Percentiles rank a stretch among this genome's conserved stretches.
Evolutionary conservation across 352 stramenopile genomes (phyloP).

Genomic region (Globisporangium emineosum): DNA sequence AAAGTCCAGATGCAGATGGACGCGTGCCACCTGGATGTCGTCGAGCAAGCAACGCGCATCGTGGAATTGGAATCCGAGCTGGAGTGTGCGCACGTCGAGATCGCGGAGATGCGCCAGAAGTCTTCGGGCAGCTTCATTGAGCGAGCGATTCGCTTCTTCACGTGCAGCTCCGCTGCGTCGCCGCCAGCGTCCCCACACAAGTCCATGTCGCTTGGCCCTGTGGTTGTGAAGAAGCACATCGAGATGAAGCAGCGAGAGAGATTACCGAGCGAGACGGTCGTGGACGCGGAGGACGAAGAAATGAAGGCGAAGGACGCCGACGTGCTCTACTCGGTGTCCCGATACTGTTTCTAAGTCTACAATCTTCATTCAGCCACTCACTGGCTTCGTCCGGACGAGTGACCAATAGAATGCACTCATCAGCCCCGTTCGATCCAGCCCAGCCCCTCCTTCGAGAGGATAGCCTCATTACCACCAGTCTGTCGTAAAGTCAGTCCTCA

Average conservation of each 20-base stretch:
- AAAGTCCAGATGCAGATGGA: conserved; percentile 52
- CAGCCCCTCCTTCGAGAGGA: background rate
- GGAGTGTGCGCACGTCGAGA: conserved; percentile 43
- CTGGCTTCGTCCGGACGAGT: background rate
- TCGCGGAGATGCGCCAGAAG: conserved; percentile 48
- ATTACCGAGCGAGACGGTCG: conserved; percentile 28
- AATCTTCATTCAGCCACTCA: background rate
- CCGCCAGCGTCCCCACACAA: conserved; percentile 36
- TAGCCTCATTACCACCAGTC: background rate
- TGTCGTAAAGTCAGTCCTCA: background rate
- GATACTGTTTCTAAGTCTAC: conserved; percentile 49
- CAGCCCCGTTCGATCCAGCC: background rate
- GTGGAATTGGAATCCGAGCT: conserved; percentile 56
- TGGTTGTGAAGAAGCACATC: conserved; percentile 33
- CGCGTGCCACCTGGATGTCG: conserved; percentile 46
- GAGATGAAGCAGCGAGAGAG: conserved; percentile 23
- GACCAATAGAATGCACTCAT: conserved; percentile 15
- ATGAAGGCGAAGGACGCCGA: conserved; percentile 56
- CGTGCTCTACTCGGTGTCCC: conserved; percentile 50
- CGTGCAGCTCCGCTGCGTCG: conserved; percentile 60
- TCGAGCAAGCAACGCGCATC: conserved; percentile 60
- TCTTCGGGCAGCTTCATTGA: conserved; percentile 41
- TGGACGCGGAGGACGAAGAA: conserved; percentile 48
- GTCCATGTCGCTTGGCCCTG: conserved; percentile 16
- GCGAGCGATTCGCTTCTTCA: conserved; percentile 85